These are phyloP conservation scores for Podosphaera aphanis DNA, from an alignment of 2,329 filamentous ascomycete species.

Conservation along the genomic window DNA sequence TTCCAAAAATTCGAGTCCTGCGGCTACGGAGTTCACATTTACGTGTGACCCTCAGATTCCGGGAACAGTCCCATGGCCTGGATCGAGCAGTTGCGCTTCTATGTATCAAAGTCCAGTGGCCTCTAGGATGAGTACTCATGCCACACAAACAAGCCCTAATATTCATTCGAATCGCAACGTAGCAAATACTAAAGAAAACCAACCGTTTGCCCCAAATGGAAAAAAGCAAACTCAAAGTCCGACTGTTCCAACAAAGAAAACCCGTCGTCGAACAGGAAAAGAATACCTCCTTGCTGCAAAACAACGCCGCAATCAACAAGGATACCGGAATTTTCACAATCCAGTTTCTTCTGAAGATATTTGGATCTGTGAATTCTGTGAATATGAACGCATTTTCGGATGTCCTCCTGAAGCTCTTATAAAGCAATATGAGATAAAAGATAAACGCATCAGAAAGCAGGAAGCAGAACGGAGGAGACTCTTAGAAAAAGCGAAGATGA, in stretches of 20 bases:
- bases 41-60: conserved; percentile 80
- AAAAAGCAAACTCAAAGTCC: conserved; percentile 16
- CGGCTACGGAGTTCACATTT: conserved; percentile 84
- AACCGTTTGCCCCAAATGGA: conserved; percentile 14
- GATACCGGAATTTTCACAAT: conserved; percentile 52
- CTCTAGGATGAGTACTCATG: conserved; percentile 13
- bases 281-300: conserved; percentile 54
- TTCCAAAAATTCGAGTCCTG: conserved; percentile 34
- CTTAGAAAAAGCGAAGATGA: conserved; percentile 83
- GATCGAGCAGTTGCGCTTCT: conserved; percentile 15
- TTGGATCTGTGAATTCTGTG: conserved; percentile 96
- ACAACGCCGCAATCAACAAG: conserved; percentile 53
- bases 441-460: conserved; percentile 60
- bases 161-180: conserved; percentile 6
- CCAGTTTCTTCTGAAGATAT: conserved; percentile 49
- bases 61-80: conserved; percentile 54
- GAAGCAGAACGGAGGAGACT: conserved; percentile 67
- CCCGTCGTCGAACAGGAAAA: conserved; percentile 41
- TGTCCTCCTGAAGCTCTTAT: conserved; percentile 64
- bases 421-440: conserved; percentile 81
- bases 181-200: conserved; percentile 7
- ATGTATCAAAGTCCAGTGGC: conserved; percentile 10
- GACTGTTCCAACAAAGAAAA: conserved; percentile 32
- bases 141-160: conserved; percentile 16
- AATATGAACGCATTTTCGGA: conserved; percentile 93